These are phyloP conservation scores for Pythium biforme DNA, from an alignment of 352 stramenopile species.

Conservation along the genomic window DNA sequence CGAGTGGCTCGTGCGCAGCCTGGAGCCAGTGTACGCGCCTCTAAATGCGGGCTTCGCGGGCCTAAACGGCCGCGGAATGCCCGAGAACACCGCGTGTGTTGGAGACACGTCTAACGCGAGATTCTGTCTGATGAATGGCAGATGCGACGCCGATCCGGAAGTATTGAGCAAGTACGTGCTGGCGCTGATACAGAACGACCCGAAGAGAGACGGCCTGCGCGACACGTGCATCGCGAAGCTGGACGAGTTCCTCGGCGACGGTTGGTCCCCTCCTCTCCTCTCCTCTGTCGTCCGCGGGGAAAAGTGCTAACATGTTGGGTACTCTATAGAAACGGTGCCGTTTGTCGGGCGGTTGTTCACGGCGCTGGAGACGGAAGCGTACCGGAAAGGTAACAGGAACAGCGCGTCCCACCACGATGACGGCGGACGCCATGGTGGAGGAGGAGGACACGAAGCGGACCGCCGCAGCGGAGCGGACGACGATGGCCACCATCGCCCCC, in stretches of 20 bases:
- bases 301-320: too few species aligned
- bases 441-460: background rate
- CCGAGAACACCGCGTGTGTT: background rate
- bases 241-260: constrained; percentile 84
- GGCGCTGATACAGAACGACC: constrained; percentile 82
- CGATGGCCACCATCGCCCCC: constrained; percentile 21
- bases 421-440: background rate
- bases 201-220: constrained; percentile 61
- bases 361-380: constrained; percentile 58
- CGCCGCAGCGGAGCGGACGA: constrained; percentile 10
- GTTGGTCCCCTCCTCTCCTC: constrained; percentile 31
- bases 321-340: constrained; percentile 53
- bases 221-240: constrained; percentile 77
- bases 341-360: constrained; percentile 79
- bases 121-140: constrained; percentile 26
- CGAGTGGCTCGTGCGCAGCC: constrained; percentile 83
- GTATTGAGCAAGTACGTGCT: constrained; percentile 88
- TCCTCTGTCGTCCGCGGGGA: too few species aligned
- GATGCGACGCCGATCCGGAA: constrained; percentile 82
- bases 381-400: constrained; percentile 27
- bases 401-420: constrained; percentile 1
- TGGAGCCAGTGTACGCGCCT: constrained; percentile 73
- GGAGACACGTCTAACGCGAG: background rate
- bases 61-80: background rate
- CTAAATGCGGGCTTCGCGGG: background rate